phyloP scores from a whole-genome alignment of 306 rosid genomes.

The Lablab purpureus region DNA sequence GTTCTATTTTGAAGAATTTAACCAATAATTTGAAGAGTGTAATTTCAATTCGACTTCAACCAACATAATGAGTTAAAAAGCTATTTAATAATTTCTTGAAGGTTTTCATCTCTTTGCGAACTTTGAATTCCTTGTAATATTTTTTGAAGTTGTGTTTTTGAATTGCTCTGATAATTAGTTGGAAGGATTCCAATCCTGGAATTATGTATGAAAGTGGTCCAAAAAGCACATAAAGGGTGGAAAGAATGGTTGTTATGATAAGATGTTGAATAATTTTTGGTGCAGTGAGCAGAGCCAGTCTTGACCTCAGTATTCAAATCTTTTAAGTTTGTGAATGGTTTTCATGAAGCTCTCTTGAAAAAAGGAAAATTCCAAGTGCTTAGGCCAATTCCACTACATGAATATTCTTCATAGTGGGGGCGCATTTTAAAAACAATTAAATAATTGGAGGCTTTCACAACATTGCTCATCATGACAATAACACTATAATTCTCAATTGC shows the following conservation, averaged over 20 bases:
- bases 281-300: slow-evolving; percentile 12
- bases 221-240: neutral
- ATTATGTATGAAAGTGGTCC: slow-evolving; percentile 30
- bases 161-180: neutral
- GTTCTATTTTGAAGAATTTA: no score
- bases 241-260: neutral
- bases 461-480: slow-evolving; percentile 40
- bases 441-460: slow-evolving; percentile 13
- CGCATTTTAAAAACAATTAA: slow-evolving; percentile 40
- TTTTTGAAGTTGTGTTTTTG: no score
- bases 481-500: slow-evolving; percentile 23
- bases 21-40: no score
- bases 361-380: slow-evolving; percentile 41
- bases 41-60: no score
- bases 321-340: neutral
- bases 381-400: slow-evolving; percentile 47
- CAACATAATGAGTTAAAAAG: no score
- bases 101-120: no score
- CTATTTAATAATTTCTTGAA: no score
- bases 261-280: neutral
- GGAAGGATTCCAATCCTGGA: neutral
- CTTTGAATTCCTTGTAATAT: no score
- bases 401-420: slow-evolving; percentile 37
- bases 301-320: neutral
- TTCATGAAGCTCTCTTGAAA: slow-evolving; percentile 10